phyloP scores from a whole-genome alignment of 2,329 filamentous ascomycete genomes.

The Fusarium burgessii region DNA sequence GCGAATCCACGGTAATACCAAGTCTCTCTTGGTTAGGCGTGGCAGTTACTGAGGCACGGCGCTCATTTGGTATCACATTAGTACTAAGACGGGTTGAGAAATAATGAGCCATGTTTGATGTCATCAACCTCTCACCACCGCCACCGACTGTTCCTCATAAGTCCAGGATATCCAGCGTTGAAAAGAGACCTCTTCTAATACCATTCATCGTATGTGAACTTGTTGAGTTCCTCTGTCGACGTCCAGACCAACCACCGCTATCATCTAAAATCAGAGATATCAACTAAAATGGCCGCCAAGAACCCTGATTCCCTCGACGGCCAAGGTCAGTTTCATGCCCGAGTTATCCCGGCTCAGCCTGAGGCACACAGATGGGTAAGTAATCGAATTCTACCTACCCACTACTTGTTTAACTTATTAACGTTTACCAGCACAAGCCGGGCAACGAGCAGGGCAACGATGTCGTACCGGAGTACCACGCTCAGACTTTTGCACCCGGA shows the following conservation, averaged over 20 bases:
- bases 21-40: not conserved
- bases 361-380: not conserved
- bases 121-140: not conserved
- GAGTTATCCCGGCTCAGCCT: not conserved
- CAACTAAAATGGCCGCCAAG: not conserved
- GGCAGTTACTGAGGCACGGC: too few relatives aligned
- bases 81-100: not conserved
- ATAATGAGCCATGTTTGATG: not conserved
- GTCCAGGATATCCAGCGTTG: too few relatives aligned
- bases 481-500: not conserved
- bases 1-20: too few relatives aligned
- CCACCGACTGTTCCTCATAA: not conserved
- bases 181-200: too few relatives aligned
- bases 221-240: accelerated
- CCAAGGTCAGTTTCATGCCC: not conserved
- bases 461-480: not conserved
- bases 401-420: accelerated
- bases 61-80: not conserved
- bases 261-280: not conserved
- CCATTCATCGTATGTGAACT: not conserved
- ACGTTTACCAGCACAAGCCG: not conserved
- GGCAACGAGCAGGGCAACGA: slow-evolving; percentile 3
- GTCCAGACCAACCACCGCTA: too few relatives aligned
- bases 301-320: not conserved
- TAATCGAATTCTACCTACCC: accelerated